A percentile compares a stretch with the other conserved stretches of the same genome.
These are phyloP conservation scores for Boletus tylopilopsis DNA, from an alignment of 768 basidiomycete species.

Conservation along the genomic window DNA sequence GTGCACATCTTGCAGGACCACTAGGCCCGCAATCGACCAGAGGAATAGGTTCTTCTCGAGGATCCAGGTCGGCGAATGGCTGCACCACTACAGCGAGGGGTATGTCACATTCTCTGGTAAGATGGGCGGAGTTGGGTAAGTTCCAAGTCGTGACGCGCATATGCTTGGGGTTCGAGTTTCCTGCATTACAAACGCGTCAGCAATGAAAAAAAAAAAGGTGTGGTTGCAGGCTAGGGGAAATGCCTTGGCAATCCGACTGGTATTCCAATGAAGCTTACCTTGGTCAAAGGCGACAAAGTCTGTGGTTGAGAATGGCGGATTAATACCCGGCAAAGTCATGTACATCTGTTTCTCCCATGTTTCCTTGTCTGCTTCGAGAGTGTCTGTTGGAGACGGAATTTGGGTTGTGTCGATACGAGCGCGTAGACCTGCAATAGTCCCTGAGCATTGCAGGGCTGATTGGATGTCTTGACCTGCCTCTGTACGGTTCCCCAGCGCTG, in stretches of 20 bases:
- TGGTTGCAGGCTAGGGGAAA: neutral
- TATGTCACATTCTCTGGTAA: constrained; percentile 78
- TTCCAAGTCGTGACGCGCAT: constrained; percentile 88
- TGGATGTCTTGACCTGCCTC: constrained; percentile 28
- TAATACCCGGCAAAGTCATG: constrained; percentile 55
- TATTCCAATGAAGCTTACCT: constrained; percentile 39
- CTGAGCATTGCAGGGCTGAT: constrained; percentile 1
- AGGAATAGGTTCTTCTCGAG: constrained; percentile 76
- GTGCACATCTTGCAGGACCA: constrained; percentile 81
- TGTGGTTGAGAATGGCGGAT: constrained; percentile 80
- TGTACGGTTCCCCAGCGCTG: constrained; percentile 48
- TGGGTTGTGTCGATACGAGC: constrained; percentile 83
- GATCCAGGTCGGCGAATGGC: constrained; percentile 82
- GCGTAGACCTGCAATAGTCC: constrained; percentile 54
- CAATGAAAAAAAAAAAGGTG: neutral
- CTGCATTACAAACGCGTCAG: constrained; percentile 32
- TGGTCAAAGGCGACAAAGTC: constrained; percentile 92
- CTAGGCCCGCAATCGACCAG: constrained; percentile 63
- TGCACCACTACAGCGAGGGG: constrained; percentile 85
- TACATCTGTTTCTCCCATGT: constrained; percentile 73
- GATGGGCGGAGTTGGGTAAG: constrained; percentile 73
- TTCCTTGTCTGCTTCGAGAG: constrained; percentile 74
- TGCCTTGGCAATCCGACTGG: neutral
- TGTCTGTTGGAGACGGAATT: constrained; percentile 86
- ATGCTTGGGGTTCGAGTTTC: constrained; percentile 91